These are phyloP conservation scores for Candida peoriensis DNA, from an alignment of 805 yeast species.

Conservation along the genomic window DNA sequence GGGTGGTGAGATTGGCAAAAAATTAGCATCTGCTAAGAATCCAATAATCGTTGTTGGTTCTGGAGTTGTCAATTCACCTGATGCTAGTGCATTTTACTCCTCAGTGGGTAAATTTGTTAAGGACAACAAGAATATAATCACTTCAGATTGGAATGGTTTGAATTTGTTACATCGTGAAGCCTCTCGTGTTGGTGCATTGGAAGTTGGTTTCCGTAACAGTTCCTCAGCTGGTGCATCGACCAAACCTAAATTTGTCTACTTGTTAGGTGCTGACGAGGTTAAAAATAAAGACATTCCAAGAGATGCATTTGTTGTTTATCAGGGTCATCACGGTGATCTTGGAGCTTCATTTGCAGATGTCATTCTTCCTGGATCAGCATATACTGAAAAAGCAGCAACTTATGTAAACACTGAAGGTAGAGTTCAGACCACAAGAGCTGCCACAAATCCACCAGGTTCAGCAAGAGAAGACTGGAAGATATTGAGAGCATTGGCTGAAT, in stretches of 20 bases:
- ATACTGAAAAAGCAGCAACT: constrained; percentile 81
- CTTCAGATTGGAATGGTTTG: constrained; percentile 76
- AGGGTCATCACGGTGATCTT: constrained; percentile 88
- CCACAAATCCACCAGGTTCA: constrained; percentile 80
- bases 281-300: constrained; percentile 63
- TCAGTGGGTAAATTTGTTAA: constrained; percentile 57
- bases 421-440: constrained; percentile 79
- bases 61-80: constrained; percentile 64
- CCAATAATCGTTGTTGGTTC: constrained; percentile 83
- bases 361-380: constrained; percentile 81
- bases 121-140: constrained; percentile 49
- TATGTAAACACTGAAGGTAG: constrained; percentile 90
- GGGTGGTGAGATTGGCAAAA: constrained; percentile 63
- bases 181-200: constrained; percentile 82
- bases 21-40: constrained; percentile 56
- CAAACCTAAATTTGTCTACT: constrained; percentile 71
- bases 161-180: constrained; percentile 81
- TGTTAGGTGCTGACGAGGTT: constrained; percentile 82
- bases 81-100: constrained; percentile 56
- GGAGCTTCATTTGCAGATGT: constrained; percentile 90
- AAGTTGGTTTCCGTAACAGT: constrained; percentile 61
- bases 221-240: constrained; percentile 35
- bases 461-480: constrained; percentile 94
- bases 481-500: constrained; percentile 76
- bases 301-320: constrained; percentile 84